Evolutionary conservation across 176 grass and related monocot species (phyloP), one percentile per base, ranked within the genome.

Genomic region (Hordeum marinum): DNA sequence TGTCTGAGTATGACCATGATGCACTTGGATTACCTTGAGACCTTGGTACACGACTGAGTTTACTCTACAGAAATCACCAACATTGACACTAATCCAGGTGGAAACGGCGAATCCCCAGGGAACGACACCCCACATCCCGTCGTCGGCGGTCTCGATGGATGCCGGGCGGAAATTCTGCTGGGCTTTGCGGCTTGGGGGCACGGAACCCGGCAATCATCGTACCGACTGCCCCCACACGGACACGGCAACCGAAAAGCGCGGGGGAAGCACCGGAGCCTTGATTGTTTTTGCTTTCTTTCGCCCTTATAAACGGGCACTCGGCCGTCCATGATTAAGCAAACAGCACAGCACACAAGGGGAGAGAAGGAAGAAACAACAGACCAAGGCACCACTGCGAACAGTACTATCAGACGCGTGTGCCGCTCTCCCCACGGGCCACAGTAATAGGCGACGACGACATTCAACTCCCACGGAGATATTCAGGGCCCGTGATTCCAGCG

Each of bases 151-250:
- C 15, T 21, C 20, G 8, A 6, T 4, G 9, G 5, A 6, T 7
- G 9, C 5, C 65, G 15, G 57, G 40, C 27, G 24, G 27, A 41
- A 63, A 84, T 64, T 63, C 41, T 75, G 71, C 8, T 46, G 4
- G 40, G 4, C 39, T 25, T 75, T 34, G 20, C 17, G 6, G 17
- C 17, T 54, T 54, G 6, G 50, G 50, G 69, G 27, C 58, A 65
- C 55, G 29, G 20, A 75, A 75, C 25, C 70, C 37, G 69, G 70
- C 71, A 65, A 76, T 76, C 71, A 76, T 84, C 29, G 58, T 52
- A 72, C 23, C 24, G 52, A 0, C 27, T 54, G 61, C 12, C 39
- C 81, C 82, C 70, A 65, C 71, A 65, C 40, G 70, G 41, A 65
- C 71, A 52, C 40, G 70, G 41, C 71, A 52, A 65, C 41, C n/a